Percentiles rank a stretch among this genome's conserved stretches.
phyloP scores from a whole-genome alignment of 2,329 filamentous ascomycete genomes.

The Clonostachys solani region DNA sequence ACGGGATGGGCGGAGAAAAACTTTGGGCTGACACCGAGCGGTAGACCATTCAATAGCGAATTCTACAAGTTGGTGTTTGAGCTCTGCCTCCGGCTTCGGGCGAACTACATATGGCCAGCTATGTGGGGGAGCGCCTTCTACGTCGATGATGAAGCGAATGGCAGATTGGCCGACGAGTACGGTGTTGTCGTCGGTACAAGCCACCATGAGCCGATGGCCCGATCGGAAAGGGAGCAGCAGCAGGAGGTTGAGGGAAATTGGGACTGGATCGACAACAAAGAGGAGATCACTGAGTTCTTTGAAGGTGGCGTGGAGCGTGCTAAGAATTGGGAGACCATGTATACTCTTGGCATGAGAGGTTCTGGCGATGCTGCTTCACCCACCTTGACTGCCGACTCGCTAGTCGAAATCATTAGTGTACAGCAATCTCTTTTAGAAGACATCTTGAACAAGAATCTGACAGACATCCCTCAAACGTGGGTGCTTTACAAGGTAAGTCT shows the following conservation, averaged over 20 bases:
- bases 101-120: constrained; percentile 61
- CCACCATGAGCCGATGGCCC: constrained; percentile 59
- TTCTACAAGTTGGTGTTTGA: constrained; percentile 59
- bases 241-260: constrained; percentile 38
- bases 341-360: constrained; percentile 69
- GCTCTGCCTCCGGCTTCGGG: constrained; percentile 47
- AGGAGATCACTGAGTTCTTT: not conserved
- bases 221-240: constrained; percentile 40
- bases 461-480: constrained; percentile 63
- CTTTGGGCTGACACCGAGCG: constrained; percentile 10
- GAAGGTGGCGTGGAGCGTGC: constrained; percentile 1
- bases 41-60: constrained; percentile 13
- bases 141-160: constrained; percentile 49
- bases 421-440: constrained; percentile 55
- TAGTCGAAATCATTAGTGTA: constrained; percentile 56
- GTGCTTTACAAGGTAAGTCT: constrained; percentile 58
- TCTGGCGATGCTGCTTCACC: constrained; percentile 58
- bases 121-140: constrained; percentile 54
- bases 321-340: constrained; percentile 27
- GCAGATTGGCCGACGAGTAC: constrained; percentile 52
- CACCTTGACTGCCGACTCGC: constrained; percentile 43
- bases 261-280: constrained; percentile 34
- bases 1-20: constrained; percentile 54
- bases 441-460: constrained; percentile 35
- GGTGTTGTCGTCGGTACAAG: constrained; percentile 58